Conservation (phyloP, 495 filamentous ascomycete genomes). For the Tetracladium setigerum region DNA sequence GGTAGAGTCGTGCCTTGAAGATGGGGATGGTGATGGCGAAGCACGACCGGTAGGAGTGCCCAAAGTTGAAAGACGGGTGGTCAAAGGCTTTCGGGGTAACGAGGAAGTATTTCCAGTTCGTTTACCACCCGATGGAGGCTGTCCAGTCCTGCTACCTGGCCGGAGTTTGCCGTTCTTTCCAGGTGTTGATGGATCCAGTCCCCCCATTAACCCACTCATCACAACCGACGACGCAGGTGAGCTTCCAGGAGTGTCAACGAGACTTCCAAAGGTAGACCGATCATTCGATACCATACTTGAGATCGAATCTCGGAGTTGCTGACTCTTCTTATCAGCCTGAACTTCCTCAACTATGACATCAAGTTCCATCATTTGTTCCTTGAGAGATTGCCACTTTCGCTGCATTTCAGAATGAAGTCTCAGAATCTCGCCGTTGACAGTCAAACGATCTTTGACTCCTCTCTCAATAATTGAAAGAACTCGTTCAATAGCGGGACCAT, state of each 20-base stretch:
- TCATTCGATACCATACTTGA: constrained; percentile 88
- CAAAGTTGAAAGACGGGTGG: constrained; percentile 25
- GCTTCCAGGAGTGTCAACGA: constrained; percentile 72
- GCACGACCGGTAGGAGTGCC: constrained; percentile 30
- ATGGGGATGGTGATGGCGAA: constrained; percentile 38
- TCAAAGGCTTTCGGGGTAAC: constrained; percentile 16
- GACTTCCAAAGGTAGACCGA: constrained; percentile 64
- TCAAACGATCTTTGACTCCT: constrained; percentile 81
- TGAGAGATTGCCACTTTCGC: constrained; percentile 66
- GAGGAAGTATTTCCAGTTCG: constrained; percentile 10
- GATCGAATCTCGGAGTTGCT: constrained; percentile 85
- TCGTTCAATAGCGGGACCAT: constrained; percentile 87
- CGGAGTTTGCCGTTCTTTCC: constrained; percentile 33
- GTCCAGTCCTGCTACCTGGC: constrained; percentile 25
- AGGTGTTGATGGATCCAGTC: constrained; percentile 38
- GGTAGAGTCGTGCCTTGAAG: constrained; percentile 38
- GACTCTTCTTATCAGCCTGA: constrained; percentile 50
- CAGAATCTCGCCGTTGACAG: constrained; percentile 90
- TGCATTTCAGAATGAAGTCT: constrained; percentile 76
- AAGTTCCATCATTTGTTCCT: constrained; percentile 67
- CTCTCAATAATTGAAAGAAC: constrained; percentile 87
- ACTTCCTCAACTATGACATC: constrained; percentile 68
- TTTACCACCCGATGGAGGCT: constrained; percentile 31
- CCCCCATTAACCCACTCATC: constrained; percentile 44
- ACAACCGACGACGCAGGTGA: constrained; percentile 88